Base-by-base conservation (phyloP, 2,329 filamentous ascomycete species). In the Diaporthe sp. region DNA sequence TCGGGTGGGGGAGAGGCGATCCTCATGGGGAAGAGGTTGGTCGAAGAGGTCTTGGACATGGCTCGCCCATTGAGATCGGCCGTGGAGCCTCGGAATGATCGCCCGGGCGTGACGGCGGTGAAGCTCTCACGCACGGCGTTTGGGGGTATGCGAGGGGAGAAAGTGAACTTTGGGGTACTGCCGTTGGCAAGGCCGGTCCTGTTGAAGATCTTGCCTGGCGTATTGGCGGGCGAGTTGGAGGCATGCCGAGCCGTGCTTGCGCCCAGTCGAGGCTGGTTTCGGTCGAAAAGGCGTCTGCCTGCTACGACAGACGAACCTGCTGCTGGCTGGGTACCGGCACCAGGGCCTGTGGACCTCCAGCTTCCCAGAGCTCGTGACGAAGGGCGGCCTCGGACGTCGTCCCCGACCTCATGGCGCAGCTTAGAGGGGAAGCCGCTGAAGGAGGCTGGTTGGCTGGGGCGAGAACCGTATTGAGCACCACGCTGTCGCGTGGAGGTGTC, bases 1-100 rank as follows among this genome's bases (percentile, higher is more conserved):
- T 90, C 87, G 13, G 86, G 85, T 70, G 90, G 89, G 0, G 90
- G 90, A 25, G 88, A 89, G 34, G 88, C 85, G 75, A 92, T 92
- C 78, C 89, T 88, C 89, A 91, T 89, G 39, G 86, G 82, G 79
- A 92, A 92, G 22, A 90, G 85, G 60, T 91, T 88, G 76, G 86
- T 87, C 25, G 88, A 86, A 2, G 85, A 81, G 8, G 86, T 85
- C 80, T 87, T 87, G 37, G 87, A 84, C 85, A 91, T 85, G 74
- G 87, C 88, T 51, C 86, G 86, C 31, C 87, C 85, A 7, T 85
- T 86, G 70, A 85, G 85, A 80, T 90, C 87, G 42, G 85, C 85
- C 2, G 85, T 87, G 1, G 85, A 85, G 74, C 86, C 86, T 61
- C 88, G 86, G 68, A 85, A 85, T 2, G 77, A 86, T 77, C 79